Evolutionary conservation across 129 eudicot species (phyloP).

Genomic region (Daucus carota): DH1_v3.0 NC_030384.2:45264001-45264500

Average conservation of each 20-base stretch:
- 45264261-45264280: conserved; percentile 47
- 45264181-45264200: conserved; percentile 62
- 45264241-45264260: conserved; percentile 58
- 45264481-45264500: conserved; percentile 62
- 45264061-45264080: conserved; percentile 34
- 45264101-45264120: conserved; percentile 72
- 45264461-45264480: conserved; percentile 87
- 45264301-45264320: conserved; percentile 53
- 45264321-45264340: conserved; percentile 60
- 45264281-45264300: conserved; percentile 56
- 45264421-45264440: conserved; percentile 57
- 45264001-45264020: conserved; percentile 77
- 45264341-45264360: conserved; percentile 84
- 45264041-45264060: conserved; percentile 76
- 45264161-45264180: conserved; percentile 41
- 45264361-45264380: conserved; percentile 87
- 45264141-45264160: conserved; percentile 53
- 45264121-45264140: conserved; percentile 62
- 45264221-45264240: conserved; percentile 70
- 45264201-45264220: conserved; percentile 54
- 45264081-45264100: conserved; percentile 67
- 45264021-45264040: conserved; percentile 71
- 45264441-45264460: conserved; percentile 71
- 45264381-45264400: conserved; percentile 40
- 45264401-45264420: conserved; percentile 49